Percentiles rank a stretch among this genome's conserved stretches.
Evolutionary conservation across 2,329 filamentous ascomycete species (phyloP).

Genomic region (Plectosphaerella cucumerina): DNA sequence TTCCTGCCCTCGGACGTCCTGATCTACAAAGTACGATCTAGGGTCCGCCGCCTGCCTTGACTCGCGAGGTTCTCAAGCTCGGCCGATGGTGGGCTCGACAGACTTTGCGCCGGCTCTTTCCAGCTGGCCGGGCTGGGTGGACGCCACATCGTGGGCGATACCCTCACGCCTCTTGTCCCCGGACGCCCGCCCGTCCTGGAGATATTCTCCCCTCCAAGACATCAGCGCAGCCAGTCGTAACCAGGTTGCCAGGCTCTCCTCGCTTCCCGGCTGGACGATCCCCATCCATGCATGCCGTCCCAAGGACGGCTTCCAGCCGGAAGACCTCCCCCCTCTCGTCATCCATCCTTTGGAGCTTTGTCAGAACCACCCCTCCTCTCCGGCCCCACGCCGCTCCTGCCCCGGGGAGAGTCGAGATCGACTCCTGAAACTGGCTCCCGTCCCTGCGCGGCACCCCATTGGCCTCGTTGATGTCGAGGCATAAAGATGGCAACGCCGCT

Average conservation of each 20-base stretch:
- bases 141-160: no score
- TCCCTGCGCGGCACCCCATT: background rate
- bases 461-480: background rate
- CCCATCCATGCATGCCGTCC: background rate
- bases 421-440: conserved; percentile 14
- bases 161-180: background rate
- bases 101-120: no score
- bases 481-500: conserved; percentile 1
- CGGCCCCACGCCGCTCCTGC: conserved; percentile 9
- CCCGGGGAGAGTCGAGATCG: conserved; percentile 10
- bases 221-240: conserved; percentile 3
- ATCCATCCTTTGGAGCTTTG: conserved; percentile 4
- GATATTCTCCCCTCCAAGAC: conserved; percentile 5
- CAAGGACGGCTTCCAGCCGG: background rate
- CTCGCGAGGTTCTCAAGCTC: no score
- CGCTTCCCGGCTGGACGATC: conserved; percentile 3
- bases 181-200: background rate
- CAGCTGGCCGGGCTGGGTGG: no score
- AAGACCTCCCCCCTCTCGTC: conserved; percentile 4
- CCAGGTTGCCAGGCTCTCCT: conserved; percentile 3
- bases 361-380: conserved; percentile 5
- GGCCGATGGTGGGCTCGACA: no score
- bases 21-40: no score
- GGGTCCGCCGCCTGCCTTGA: no score
- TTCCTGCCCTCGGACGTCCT: conserved; percentile 2